These are phyloP conservation scores for Trypanosomatidae sp. DNA, from an alignment of 208 protist species.

Conservation along the genomic window DNA sequence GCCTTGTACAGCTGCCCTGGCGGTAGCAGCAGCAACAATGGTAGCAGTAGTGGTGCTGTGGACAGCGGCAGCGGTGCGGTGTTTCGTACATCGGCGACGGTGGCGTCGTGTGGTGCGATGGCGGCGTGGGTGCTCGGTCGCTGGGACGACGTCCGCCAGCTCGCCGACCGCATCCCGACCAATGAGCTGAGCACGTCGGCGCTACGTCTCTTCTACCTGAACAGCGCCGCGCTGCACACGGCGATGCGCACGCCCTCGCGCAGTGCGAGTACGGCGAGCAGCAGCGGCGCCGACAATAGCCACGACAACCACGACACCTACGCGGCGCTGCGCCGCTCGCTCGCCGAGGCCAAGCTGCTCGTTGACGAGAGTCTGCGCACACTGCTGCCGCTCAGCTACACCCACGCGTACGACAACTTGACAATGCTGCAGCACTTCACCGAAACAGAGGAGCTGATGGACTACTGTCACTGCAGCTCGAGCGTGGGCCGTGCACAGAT, in stretches of 20 bases:
- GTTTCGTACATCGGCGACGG: constrained; percentile 27
- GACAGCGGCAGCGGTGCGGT: background rate
- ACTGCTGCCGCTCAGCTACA: constrained; percentile 78
- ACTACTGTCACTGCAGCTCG: constrained; percentile 42
- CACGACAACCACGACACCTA: constrained; percentile 2
- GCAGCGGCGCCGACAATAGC: background rate
- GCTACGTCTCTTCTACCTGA: constrained; percentile 63
- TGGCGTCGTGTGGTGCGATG: constrained; percentile 65
- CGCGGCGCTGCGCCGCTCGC: constrained; percentile 24
- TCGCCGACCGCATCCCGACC: constrained; percentile 55
- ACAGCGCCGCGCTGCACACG: constrained; percentile 33
- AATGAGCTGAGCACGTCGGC: constrained; percentile 56
- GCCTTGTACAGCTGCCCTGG: no score
- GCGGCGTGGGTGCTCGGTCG: constrained; percentile 71
- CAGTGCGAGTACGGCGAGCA: background rate
- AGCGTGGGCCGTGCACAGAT: constrained; percentile 46
- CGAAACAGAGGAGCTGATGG: constrained; percentile 98
- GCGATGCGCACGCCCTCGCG: constrained; percentile 11
- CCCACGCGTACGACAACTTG: constrained; percentile 91
- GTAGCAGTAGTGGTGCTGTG: background rate
- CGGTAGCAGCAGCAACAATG: background rate
- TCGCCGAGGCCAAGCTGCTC: constrained; percentile 54
- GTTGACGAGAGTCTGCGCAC: constrained; percentile 81
- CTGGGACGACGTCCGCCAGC: constrained; percentile 63
- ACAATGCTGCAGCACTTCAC: constrained; percentile 96